These are phyloP conservation scores for Pugionium cornutum DNA, from an alignment of 345 rosid species.

Conservation along the genomic window DNA sequence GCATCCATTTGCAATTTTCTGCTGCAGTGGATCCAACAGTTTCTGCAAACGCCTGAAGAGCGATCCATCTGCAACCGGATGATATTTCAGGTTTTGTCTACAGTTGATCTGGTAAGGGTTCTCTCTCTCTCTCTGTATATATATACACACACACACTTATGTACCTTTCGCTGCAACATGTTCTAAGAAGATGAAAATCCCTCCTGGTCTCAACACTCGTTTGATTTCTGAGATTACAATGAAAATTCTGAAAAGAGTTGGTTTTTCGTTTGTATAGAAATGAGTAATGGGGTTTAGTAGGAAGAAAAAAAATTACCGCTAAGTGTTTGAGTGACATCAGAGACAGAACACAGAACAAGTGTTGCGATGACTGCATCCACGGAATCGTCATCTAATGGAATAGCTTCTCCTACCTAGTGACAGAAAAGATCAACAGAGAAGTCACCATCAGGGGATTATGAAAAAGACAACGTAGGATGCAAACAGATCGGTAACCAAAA, in stretches of 20 bases:
- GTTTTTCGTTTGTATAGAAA: not conserved
- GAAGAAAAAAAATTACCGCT: constrained; percentile 48
- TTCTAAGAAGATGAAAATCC: too few relatives aligned
- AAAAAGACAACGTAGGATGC: not conserved
- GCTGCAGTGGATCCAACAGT: constrained; percentile 68
- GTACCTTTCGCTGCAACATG: too few relatives aligned
- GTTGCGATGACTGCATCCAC: constrained; percentile 87
- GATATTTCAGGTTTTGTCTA: not conserved
- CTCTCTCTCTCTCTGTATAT: constrained; percentile 23
- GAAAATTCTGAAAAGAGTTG: not conserved
- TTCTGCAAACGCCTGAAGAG: constrained; percentile 47
- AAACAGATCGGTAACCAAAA: not conserved
- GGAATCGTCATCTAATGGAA: constrained; percentile 67
- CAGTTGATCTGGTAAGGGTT: not conserved
- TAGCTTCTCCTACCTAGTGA: constrained; percentile 76
- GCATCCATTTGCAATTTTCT: constrained; percentile 67
- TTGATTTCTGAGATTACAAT: not conserved
- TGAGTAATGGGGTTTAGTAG: not conserved
- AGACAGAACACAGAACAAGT: constrained; percentile 75
- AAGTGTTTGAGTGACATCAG: constrained; percentile 60
- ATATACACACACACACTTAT: too few relatives aligned
- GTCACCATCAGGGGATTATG: not conserved
- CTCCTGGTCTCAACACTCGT: too few relatives aligned
- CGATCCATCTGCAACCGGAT: constrained; percentile 33
- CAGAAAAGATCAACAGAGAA: not conserved